Base-by-base conservation (phyloP, 495 filamentous ascomycete genomes). In the Annulohypoxylon stygium region DNA sequence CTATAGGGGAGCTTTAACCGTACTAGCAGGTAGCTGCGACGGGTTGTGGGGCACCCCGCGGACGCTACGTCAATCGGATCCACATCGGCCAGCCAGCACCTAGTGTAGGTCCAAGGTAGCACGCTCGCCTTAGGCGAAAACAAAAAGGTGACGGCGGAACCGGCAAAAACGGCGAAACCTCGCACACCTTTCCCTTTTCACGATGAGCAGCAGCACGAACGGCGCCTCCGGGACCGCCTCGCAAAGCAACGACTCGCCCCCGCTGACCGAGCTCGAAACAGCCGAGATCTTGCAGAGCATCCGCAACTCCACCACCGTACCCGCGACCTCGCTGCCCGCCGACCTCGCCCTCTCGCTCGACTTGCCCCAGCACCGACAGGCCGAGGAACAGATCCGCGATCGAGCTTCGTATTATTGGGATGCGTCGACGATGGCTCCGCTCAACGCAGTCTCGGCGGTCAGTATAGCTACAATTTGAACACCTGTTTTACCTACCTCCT, bases 361-460 rank as follows among this genome's bases (percentile, higher is more conserved):
- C 51, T 55, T 74, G 61, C 37, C 76, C 50, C 69, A 61, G 16
- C 68, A 57, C 30, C 65, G n/a, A 10, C 58, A 2, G 36, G 50
- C 51, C 10, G 25, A 4, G 60, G 71, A 63, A 68, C 14, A 61
- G 20, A 1, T 73, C 11, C 59, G 70, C 53, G 68, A 81, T 62
- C 53, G 76, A 51, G 76, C 76, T 18, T 81, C 84, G 20, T 76
- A 79, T 26, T 86, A 85, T 70, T 86, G 83, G 82, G 82, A 87
- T 81, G 79, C 81, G 62, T 80, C 81, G 53, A 83, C 78, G 51
- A 90, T 90, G 88, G 83, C 87, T 33, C 82, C 86, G 65, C 78
- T 91, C 23, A 88, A 86, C 55, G 78, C 85, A 71, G 80, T 84
- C 16, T 88, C 89, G 64, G 81, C 82, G 76, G 89, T 90, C 74